phyloP scores from a whole-genome alignment of 78 protist species.

The Protostelium mycophagum region DNA sequence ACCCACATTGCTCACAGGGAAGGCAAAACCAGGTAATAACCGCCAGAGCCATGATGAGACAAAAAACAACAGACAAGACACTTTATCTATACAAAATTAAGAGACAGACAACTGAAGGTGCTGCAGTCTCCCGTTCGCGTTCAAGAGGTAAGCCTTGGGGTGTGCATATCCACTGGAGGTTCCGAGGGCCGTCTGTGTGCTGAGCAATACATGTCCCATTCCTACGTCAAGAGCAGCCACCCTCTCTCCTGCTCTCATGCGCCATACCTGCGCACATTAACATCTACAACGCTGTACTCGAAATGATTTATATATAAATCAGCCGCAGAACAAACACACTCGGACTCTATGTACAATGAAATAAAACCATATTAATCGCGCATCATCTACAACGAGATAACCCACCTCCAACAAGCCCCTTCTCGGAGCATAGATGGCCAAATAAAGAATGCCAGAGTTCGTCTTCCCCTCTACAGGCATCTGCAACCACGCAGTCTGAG shows the following conservation, averaged over 20 bases:
- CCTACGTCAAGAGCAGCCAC: background rate
- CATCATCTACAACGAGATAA: background rate
- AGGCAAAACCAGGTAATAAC: too few species aligned
- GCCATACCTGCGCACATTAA: background rate
- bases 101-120: too few species aligned
- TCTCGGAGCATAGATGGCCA: background rate
- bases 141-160: background rate
- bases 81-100: too few species aligned
- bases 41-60: too few species aligned
- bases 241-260: background rate
- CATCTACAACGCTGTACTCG: too few species aligned
- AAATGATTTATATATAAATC: too few species aligned
- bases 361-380: too few species aligned
- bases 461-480: background rate
- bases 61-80: too few species aligned
- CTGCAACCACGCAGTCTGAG: constrained; percentile 58
- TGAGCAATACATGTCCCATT: background rate
- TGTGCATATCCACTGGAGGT: background rate
- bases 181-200: background rate
- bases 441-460: background rate
- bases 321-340: too few species aligned
- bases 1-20: too few species aligned
- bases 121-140: background rate
- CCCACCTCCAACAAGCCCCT: background rate
- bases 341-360: too few species aligned